Percentiles rank a stretch among this genome's conserved stretches.
These are phyloP conservation scores for Penicillium chermesinum DNA, from an alignment of 495 filamentous ascomycete genomes.

Conservation along the genomic window DNA sequence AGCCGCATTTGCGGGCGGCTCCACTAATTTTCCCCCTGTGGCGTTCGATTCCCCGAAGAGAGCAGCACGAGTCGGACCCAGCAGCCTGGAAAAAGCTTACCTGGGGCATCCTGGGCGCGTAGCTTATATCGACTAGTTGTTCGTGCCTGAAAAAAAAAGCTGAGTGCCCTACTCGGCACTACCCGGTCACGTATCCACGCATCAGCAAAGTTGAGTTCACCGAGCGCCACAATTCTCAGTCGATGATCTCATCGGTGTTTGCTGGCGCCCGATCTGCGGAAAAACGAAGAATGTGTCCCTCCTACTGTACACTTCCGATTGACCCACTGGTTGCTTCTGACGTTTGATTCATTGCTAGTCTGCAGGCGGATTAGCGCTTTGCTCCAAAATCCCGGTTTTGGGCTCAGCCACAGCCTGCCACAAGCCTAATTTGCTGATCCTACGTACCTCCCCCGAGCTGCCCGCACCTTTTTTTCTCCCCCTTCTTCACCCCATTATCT, in stretches of 20 bases:
- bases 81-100: background rate
- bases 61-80: background rate
- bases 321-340: background rate
- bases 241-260: constrained; percentile 21
- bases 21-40: background rate
- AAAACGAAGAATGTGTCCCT: constrained; percentile 11
- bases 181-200: too few relatives aligned
- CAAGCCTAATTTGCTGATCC: background rate
- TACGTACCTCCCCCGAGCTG: constrained; percentile 10
- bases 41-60: background rate
- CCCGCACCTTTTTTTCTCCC: background rate
- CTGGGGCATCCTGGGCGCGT: background rate
- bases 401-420: constrained; percentile 7
- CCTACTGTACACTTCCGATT: background rate
- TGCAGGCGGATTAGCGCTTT: constrained; percentile 17
- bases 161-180: background rate
- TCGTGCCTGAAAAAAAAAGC: too few relatives aligned
- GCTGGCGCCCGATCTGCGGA: constrained; percentile 9
- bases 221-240: constrained; percentile 9
- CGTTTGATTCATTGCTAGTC: constrained; percentile 11
- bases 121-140: background rate
- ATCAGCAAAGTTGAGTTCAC: background rate
- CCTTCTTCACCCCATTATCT: background rate
- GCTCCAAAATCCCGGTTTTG: constrained; percentile 4
- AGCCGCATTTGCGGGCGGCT: background rate